These are phyloP conservation scores for Geotrichum europaeum DNA, from an alignment of 1,139 yeast genomes.

Conservation along the genomic window DNA sequence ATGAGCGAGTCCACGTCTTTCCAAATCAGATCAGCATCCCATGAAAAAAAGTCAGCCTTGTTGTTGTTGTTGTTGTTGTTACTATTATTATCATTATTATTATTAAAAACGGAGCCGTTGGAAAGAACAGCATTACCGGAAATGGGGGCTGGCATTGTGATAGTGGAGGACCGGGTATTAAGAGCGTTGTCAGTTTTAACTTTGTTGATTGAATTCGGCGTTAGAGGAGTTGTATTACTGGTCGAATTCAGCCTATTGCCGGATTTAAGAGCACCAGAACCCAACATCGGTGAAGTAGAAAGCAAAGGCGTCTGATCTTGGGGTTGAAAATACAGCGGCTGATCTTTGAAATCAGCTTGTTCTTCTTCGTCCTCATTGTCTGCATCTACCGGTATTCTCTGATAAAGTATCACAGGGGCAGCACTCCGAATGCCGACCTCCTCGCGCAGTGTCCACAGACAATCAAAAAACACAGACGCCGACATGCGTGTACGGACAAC, in stretches of 20 bases:
- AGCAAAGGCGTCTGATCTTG: not conserved
- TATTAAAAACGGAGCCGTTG: not conserved
- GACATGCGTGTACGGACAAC: conserved; percentile 77
- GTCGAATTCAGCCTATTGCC: not conserved
- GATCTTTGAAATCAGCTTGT: not conserved
- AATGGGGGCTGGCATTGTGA: not conserved
- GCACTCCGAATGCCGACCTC: conserved; percentile 55
- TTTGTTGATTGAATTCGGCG: not conserved
- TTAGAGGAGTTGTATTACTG: not conserved
- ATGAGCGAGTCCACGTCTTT: conserved; percentile 84
- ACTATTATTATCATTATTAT: not conserved
- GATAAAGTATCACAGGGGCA: conserved; percentile 31
- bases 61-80: not conserved
- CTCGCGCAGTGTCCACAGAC: conserved; percentile 73
- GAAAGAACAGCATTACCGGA: too few species aligned
- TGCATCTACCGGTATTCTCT: not conserved
- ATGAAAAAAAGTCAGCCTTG: conserved; percentile 24
- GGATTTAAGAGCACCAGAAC: not conserved
- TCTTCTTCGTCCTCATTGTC: not conserved
- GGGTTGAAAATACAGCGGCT: not conserved
- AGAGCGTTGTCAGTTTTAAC: not conserved
- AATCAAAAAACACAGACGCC: conserved; percentile 87
- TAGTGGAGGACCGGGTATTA: not conserved
- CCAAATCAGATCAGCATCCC: conserved; percentile 76
- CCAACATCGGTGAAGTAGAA: not conserved